Conservation (phyloP, 2,329 filamentous ascomycete genomes). For the Phyllosticta paracitricarpa region DNA sequence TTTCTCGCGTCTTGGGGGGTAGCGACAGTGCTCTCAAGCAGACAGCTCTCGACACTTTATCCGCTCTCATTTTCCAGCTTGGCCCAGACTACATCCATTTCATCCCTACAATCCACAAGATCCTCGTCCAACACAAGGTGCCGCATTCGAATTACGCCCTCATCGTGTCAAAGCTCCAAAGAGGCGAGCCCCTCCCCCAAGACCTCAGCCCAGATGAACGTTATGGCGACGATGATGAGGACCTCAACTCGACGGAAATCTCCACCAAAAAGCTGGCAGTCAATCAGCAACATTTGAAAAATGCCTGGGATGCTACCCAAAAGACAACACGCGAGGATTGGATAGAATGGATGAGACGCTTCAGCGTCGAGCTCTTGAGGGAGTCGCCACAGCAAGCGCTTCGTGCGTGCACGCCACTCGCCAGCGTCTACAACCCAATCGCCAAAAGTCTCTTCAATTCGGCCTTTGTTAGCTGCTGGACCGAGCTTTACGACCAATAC, state of each 20-base stretch:
- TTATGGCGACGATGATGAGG: slow-evolving; percentile 69
- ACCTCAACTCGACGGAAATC: slow-evolving; percentile 72
- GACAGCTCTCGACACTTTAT: slow-evolving; percentile 85
- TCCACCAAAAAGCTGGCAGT: slow-evolving; percentile 90
- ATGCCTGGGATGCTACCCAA: slow-evolving; percentile 91
- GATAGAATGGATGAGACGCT: slow-evolving; percentile 96
- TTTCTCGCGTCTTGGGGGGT: slow-evolving; percentile 70
- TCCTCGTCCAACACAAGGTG: slow-evolving; percentile 67
- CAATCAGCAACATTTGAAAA: slow-evolving; percentile 94
- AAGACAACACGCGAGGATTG: slow-evolving; percentile 98
- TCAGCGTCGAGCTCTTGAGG: slow-evolving; percentile 88
- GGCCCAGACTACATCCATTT: slow-evolving; percentile 94
- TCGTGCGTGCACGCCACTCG: slow-evolving; percentile 82
- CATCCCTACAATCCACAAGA: slow-evolving; percentile 83
- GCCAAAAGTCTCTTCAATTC: slow-evolving; percentile 96
- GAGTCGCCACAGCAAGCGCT: slow-evolving; percentile 95
- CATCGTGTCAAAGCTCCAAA: slow-evolving; percentile 83
- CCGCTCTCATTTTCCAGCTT: slow-evolving; percentile 89
- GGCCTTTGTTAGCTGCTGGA: slow-evolving; percentile 98
- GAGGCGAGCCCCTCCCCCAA: slow-evolving; percentile 88
- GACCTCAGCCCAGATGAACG: slow-evolving; percentile 81
- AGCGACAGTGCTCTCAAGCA: slow-evolving; percentile 64
- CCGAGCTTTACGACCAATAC: slow-evolving; percentile 90
- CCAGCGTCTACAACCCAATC: slow-evolving; percentile 81
- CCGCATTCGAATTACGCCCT: slow-evolving; percentile 87